A percentile compares a stretch with the other conserved stretches of the same genome.
phyloP scores from a whole-genome alignment of 805 yeast species.

The Candida maltosa region DNA sequence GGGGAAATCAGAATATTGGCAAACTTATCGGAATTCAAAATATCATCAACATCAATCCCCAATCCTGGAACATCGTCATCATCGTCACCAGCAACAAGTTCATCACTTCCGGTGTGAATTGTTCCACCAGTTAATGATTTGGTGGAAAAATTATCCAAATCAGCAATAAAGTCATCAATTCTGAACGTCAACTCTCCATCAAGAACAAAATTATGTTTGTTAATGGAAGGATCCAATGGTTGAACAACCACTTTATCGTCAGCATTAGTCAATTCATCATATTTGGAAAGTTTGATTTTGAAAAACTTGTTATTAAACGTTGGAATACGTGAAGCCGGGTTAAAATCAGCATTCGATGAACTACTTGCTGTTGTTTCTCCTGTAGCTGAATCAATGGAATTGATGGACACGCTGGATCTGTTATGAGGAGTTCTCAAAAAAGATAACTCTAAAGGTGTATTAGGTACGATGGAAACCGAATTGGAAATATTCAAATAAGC shows the following conservation, averaged over 20 bases:
- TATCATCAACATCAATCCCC: slow-evolving; percentile 43
- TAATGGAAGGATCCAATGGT: slow-evolving; percentile 13
- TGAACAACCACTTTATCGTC: slow-evolving; percentile 3
- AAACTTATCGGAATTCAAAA: slow-evolving; percentile 38
- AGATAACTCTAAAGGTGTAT: slow-evolving; percentile 6
- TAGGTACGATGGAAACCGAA: slow-evolving; percentile 1
- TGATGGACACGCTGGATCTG: slow-evolving; percentile 1
- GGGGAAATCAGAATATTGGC: slow-evolving; percentile 21
- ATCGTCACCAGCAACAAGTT: slow-evolving; percentile 27
- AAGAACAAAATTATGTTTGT: slow-evolving; percentile 22
- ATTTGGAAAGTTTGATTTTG: slow-evolving; percentile 29
- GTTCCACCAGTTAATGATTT: too few species aligned
- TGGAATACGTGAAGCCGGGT: slow-evolving; percentile 25
- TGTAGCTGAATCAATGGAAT: slow-evolving; percentile 21
- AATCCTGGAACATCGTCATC: slow-evolving; percentile 38
- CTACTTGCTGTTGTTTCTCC: slow-evolving; percentile 11
- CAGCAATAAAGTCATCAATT: slow-evolving; percentile 32
- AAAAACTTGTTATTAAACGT: slow-evolving; percentile 33
- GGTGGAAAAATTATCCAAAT: slow-evolving; percentile 18
- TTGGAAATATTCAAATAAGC: slow-evolving; percentile 21
- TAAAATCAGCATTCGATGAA: slow-evolving; percentile 8
- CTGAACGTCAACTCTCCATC: slow-evolving; percentile 33
- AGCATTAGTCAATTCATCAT: slow-evolving; percentile 24
- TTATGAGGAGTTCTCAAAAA: slow-evolving; percentile 3
- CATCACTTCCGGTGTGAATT: slow-evolving; percentile 11